Percentiles rank a stretch among this genome's conserved stretches.
Conservation (phyloP, 2,329 filamentous ascomycete species). For the Neodidymelliopsis sp. region DNA sequence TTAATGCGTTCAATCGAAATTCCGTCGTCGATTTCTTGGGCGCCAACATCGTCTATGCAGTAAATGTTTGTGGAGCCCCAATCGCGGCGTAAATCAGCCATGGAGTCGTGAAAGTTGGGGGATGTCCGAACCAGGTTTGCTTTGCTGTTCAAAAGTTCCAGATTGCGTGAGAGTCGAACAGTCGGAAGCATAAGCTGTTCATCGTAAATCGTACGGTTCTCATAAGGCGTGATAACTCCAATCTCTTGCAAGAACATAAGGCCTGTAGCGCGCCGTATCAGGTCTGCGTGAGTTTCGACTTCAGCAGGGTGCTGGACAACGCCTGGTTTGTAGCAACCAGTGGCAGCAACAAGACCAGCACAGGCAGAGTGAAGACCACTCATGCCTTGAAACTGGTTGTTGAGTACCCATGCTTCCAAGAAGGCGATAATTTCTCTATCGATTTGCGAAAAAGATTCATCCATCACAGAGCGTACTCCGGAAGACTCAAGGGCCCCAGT, state of each 20-base stretch:
- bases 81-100: slow-evolving; percentile 65
- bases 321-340: slow-evolving; percentile 65
- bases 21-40: slow-evolving; percentile 80
- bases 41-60: slow-evolving; percentile 73
- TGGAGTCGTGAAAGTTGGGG: slow-evolving; percentile 58
- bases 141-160: slow-evolving; percentile 52
- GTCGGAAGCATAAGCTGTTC: slow-evolving; percentile 61
- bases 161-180: slow-evolving; percentile 53
- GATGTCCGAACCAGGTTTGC: slow-evolving; percentile 31
- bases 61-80: slow-evolving; percentile 69
- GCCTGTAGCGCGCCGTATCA: slow-evolving; percentile 52
- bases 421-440: slow-evolving; percentile 70
- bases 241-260: slow-evolving; percentile 78
- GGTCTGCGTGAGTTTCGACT: slow-evolving; percentile 22
- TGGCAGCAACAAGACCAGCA: slow-evolving; percentile 68
- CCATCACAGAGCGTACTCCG: slow-evolving; percentile 23
- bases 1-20: slow-evolving; percentile 72
- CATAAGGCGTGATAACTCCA: slow-evolving; percentile 74
- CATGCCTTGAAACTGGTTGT: slow-evolving; percentile 33
- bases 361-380: slow-evolving; percentile 68
- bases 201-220: slow-evolving; percentile 70
- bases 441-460: slow-evolving; percentile 55
- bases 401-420: slow-evolving; percentile 68
- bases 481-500: slow-evolving; percentile 28
- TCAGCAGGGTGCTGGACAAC: slow-evolving; percentile 45